A percentile compares a stretch with the other conserved stretches of the same genome.
phyloP scores from a whole-genome alignment of 441 rosid genomes.

The Codiaeum variegatum region DNA sequence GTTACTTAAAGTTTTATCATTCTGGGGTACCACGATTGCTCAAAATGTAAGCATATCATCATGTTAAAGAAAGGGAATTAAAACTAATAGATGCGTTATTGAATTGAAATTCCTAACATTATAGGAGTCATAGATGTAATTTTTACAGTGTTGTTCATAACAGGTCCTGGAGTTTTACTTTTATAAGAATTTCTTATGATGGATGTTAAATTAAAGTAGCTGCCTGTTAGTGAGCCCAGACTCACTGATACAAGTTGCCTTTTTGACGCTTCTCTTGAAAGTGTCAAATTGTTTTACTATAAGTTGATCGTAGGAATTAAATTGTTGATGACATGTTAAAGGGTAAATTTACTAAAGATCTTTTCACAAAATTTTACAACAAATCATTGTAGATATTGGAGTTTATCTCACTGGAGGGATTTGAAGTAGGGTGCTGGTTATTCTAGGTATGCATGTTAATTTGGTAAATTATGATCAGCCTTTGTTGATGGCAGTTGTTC shows the following conservation, averaged over 20 bases:
- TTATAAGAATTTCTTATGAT: too few species aligned
- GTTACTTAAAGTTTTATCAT: not conserved
- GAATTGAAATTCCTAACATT: not conserved
- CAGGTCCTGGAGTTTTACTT: not conserved
- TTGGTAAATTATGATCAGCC: not conserved
- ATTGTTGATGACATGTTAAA: not conserved
- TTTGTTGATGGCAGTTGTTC: slow-evolving; percentile 3
- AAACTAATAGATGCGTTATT: not conserved
- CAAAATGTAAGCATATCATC: not conserved
- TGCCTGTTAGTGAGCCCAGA: too few species aligned
- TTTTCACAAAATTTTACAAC: not conserved
- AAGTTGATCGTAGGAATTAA: not conserved
- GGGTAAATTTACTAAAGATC: not conserved
- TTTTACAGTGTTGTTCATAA: not conserved
- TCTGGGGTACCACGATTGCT: not conserved
- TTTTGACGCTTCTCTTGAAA: not conserved
- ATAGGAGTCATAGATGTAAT: not conserved
- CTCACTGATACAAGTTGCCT: too few species aligned
- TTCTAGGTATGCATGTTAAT: not conserved
- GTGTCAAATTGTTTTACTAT: not conserved
- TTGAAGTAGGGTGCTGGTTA: not conserved
- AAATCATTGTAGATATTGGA: not conserved
- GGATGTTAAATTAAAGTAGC: too few species aligned
- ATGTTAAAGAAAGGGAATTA: not conserved
- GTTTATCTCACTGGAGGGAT: not conserved